Evolutionary conservation across 163 green algal genomes (phyloP).

Genomic region (Chlamydomonas reinhardtii): DNA sequence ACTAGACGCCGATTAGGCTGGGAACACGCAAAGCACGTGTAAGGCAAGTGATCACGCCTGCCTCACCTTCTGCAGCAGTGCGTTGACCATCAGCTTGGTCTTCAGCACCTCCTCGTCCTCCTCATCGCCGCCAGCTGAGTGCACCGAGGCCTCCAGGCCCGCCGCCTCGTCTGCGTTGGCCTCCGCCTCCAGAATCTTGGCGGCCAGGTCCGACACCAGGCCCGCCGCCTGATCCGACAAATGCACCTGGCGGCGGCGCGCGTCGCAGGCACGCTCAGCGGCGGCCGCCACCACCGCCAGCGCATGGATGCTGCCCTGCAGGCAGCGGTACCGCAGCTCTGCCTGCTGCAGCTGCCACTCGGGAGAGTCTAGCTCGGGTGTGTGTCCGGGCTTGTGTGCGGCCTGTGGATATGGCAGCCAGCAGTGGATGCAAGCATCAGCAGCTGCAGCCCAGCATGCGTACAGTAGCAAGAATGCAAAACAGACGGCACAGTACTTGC

Average conservation of each 20-base stretch:
- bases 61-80: slow-evolving; percentile 35
- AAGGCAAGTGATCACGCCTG: too few species aligned
- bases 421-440: too few species aligned
- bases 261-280: slow-evolving; percentile 21
- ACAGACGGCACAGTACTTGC: too few species aligned
- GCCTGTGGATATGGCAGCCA: too few species aligned
- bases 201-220: slow-evolving; percentile 36
- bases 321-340: slow-evolving; percentile 39
- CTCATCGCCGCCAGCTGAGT: neutral
- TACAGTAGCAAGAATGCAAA: too few species aligned
- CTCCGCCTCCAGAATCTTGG: slow-evolving; percentile 49
- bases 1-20: too few species aligned
- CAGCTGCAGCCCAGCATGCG: too few species aligned
- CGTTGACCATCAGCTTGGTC: slow-evolving; percentile 48
- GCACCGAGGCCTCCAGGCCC: slow-evolving; percentile 7
- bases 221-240: slow-evolving; percentile 32
- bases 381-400: too few species aligned
- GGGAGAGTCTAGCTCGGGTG: too few species aligned
- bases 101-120: slow-evolving; percentile 39
- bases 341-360: slow-evolving; percentile 19
- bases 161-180: slow-evolving; percentile 34
- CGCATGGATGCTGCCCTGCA: slow-evolving; percentile 12
- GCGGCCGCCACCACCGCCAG: slow-evolving; percentile 41
- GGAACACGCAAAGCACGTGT: too few species aligned
- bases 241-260: slow-evolving; percentile 20